A percentile compares a stretch with the other conserved stretches of the same genome.
Conservation (phyloP, 1,284 basidiomycete genomes). For the Cutaneotrichosporon arboriforme region DNA sequence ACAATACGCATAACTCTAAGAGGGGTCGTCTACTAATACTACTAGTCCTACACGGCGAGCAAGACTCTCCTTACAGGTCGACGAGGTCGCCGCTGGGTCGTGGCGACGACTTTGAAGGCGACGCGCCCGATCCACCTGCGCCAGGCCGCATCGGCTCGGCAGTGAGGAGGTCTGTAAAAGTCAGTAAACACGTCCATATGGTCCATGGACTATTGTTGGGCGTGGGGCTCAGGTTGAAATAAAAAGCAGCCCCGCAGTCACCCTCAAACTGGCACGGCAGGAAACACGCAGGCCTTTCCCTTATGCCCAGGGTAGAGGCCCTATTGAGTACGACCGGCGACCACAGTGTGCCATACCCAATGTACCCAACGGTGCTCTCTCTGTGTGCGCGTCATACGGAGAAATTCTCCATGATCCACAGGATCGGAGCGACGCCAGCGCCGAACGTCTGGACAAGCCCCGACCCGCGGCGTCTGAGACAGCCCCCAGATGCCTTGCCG, state of each 20-base stretch:
- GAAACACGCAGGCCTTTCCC: too few relatives aligned
- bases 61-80: slow-evolving; percentile 11
- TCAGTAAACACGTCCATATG: not conserved
- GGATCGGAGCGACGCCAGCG: too few relatives aligned
- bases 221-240: too few relatives aligned
- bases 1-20: not conserved
- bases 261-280: not conserved
- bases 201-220: too few relatives aligned
- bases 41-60: not conserved
- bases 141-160: slow-evolving; percentile 32
- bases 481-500: too few relatives aligned
- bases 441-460: too few relatives aligned
- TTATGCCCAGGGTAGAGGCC: too few relatives aligned
- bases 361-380: too few relatives aligned
- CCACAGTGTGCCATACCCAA: too few relatives aligned
- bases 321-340: too few relatives aligned
- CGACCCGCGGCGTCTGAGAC: too few relatives aligned
- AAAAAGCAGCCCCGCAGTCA: not conserved
- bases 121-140: not conserved
- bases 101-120: not conserved
- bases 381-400: too few relatives aligned
- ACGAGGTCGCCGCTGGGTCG: slow-evolving; percentile 9
- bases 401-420: not conserved
- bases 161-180: slow-evolving; percentile 29
- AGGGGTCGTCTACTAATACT: not conserved